A percentile compares a stretch with the other conserved stretches of the same genome.
phyloP scores from a whole-genome alignment of 1,284 basidiomycete genomes.

The Abortiporus biennis region DNA sequence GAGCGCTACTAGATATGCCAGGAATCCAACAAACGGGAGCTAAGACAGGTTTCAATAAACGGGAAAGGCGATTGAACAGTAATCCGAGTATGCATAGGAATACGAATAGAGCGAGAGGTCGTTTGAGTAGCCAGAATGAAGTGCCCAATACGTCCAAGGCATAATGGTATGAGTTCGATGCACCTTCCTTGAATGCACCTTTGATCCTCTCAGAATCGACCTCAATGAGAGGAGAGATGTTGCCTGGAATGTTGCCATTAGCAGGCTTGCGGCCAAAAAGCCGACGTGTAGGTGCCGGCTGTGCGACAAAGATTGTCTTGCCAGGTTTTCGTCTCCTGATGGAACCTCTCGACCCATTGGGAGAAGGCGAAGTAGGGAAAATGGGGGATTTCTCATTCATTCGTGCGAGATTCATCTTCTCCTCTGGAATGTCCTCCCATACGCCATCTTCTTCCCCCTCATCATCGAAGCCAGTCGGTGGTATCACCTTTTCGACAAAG shows the following conservation, averaged over 20 bases:
- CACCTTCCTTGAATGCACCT: slow-evolving; percentile 17
- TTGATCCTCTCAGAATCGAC: slow-evolving; percentile 14
- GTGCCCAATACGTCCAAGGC: slow-evolving; percentile 36
- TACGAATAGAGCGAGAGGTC: slow-evolving; percentile 49
- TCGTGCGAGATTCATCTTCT: slow-evolving; percentile 8
- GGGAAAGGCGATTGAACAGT: slow-evolving; percentile 32
- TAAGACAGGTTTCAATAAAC: slow-evolving; percentile 38
- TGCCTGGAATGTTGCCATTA: slow-evolving; percentile 1
- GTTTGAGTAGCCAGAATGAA: slow-evolving; percentile 43
- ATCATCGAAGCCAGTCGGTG: no score
- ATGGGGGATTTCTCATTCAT: slow-evolving; percentile 9
- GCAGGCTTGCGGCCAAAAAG: no score
- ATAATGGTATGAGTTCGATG: slow-evolving; percentile 31
- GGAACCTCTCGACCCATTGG: no score
- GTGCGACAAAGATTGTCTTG: no score
- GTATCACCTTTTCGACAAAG: no score
- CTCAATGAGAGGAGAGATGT: neutral
- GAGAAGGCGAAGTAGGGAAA: no score
- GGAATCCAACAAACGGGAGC: slow-evolving; percentile 58
- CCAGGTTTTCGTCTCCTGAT: no score
- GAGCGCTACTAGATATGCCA: slow-evolving; percentile 37
- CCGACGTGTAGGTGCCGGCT: no score
- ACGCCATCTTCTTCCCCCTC: no score
- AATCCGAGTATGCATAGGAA: slow-evolving; percentile 44
- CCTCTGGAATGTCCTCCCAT: slow-evolving; percentile 1